Percentiles rank a stretch among this genome's conserved stretches.
These are phyloP conservation scores for Beauveria australis DNA, from an alignment of 2,329 filamentous ascomycete species.

Conservation along the genomic window DNA sequence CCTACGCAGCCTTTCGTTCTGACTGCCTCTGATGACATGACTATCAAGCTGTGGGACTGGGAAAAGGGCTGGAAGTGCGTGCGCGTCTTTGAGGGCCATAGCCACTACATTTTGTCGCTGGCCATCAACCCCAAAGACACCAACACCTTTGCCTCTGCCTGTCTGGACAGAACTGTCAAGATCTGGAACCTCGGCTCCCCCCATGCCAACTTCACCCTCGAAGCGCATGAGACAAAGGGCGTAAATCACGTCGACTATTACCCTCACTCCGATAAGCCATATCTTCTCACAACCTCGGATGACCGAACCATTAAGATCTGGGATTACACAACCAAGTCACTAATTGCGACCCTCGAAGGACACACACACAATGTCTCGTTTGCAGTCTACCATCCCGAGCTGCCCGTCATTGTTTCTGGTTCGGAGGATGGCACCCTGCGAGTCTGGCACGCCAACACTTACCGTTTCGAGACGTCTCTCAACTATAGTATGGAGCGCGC, in stretches of 20 bases:
- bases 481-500: slow-evolving; percentile 94
- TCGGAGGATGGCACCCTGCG: slow-evolving; percentile 96
- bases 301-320: slow-evolving; percentile 96
- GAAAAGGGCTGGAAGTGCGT: slow-evolving; percentile 98
- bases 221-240: slow-evolving; percentile 94
- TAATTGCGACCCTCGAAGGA: slow-evolving; percentile 93
- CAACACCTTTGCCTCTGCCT: slow-evolving; percentile 85
- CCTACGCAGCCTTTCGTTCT: slow-evolving; percentile 92
- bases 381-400: slow-evolving; percentile 92
- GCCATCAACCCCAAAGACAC: slow-evolving; percentile 97
- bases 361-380: slow-evolving; percentile 98
- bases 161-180: slow-evolving; percentile 92
- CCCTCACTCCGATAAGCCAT: slow-evolving; percentile 66
- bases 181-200: slow-evolving; percentile 93
- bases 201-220: slow-evolving; percentile 92
- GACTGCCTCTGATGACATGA: slow-evolving; percentile 97
- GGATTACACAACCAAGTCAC: slow-evolving; percentile 97
- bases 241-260: slow-evolving; percentile 97
- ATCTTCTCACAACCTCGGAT: slow-evolving; percentile 92
- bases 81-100: slow-evolving; percentile 92
- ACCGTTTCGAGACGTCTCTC: slow-evolving; percentile 88
- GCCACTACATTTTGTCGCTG: slow-evolving; percentile 92
- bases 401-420: slow-evolving; percentile 94
- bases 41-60: slow-evolving; percentile 98
- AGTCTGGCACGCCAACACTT: slow-evolving; percentile 98